These are phyloP conservation scores for Tricholoma furcatifolium DNA, from an alignment of 768 basidiomycete genomes.

Conservation along the genomic window DNA sequence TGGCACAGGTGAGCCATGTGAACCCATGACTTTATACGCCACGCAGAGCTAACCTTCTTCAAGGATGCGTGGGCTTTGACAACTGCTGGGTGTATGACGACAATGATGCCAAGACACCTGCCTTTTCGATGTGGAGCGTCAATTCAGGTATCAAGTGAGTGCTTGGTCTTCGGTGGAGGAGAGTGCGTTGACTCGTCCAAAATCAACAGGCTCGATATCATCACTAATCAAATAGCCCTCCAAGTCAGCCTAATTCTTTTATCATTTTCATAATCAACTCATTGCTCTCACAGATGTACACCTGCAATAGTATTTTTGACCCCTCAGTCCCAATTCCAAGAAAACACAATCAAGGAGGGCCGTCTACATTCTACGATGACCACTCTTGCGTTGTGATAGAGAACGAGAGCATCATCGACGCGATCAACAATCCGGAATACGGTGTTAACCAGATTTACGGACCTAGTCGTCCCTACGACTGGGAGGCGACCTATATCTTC, in stretches of 20 bases:
- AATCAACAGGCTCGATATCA: slow-evolving; percentile 35
- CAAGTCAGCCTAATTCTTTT: slow-evolving; percentile 26
- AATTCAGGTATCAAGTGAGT: slow-evolving; percentile 44
- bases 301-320: slow-evolving; percentile 40
- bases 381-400: slow-evolving; percentile 46
- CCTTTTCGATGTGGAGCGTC: slow-evolving; percentile 41
- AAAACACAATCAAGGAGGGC: slow-evolving; percentile 42
- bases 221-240: slow-evolving; percentile 44
- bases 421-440: slow-evolving; percentile 48
- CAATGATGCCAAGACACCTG: slow-evolving; percentile 23
- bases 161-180: not conserved
- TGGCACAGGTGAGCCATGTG: slow-evolving; percentile 33
- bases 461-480: slow-evolving; percentile 33
- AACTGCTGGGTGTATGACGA: slow-evolving; percentile 46
- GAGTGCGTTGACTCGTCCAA: not conserved
- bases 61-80: slow-evolving; percentile 48
- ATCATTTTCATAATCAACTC: not conserved
- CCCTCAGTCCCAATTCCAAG: slow-evolving; percentile 35
- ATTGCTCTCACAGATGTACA: slow-evolving; percentile 30
- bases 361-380: slow-evolving; percentile 29
- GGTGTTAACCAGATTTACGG: slow-evolving; percentile 44
- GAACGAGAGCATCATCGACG: slow-evolving; percentile 43
- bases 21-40: not conserved
- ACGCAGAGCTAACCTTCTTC: not conserved
- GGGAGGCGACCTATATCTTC: slow-evolving; percentile 42